These are phyloP conservation scores for Exophiala aquamarina DNA, from an alignment of 2,329 filamentous ascomycete genomes.

Conservation along the genomic window DNA sequence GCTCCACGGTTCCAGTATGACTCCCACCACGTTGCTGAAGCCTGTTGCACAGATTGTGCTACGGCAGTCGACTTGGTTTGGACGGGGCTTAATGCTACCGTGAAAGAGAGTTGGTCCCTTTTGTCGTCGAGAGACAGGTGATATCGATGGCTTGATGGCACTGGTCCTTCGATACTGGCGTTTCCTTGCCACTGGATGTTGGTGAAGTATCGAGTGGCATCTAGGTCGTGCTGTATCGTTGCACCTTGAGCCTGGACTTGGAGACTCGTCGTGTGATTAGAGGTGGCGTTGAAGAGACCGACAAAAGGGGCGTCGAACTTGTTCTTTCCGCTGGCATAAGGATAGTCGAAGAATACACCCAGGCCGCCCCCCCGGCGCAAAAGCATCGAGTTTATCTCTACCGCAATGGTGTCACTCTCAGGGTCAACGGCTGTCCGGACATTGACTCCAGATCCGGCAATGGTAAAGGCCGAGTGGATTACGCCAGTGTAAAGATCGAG, in stretches of 20 bases:
- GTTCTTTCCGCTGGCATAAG: conserved; percentile 47
- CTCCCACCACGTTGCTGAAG: conserved; percentile 47
- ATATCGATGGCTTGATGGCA: conserved; percentile 45
- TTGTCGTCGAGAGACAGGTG: conserved; percentile 33
- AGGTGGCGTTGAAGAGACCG: conserved; percentile 51
- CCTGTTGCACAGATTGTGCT: too few species aligned
- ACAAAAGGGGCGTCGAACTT: conserved; percentile 59
- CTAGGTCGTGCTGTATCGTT: conserved; percentile 45
- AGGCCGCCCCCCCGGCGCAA: conserved; percentile 41
- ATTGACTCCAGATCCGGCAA: conserved; percentile 40
- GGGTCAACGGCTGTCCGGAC: conserved; percentile 50
- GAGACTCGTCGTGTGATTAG: conserved; percentile 45
- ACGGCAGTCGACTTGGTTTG: too few species aligned
- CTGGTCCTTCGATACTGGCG: conserved; percentile 36
- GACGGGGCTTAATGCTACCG: too few species aligned
- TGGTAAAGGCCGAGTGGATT: conserved; percentile 46
- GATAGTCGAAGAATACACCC: conserved; percentile 55
- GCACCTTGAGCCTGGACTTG: conserved; percentile 32
- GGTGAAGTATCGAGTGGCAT: conserved; percentile 45
- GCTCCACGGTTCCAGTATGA: conserved; percentile 52
- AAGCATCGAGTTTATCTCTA: conserved; percentile 45
- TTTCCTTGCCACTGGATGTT: conserved; percentile 40
- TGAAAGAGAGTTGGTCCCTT: too few species aligned
- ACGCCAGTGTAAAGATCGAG: conserved; percentile 52
- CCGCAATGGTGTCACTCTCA: conserved; percentile 47